Evolutionary conservation across 441 rosid genomes (phyloP).

Genomic region (Jatropha multifida): DNA sequence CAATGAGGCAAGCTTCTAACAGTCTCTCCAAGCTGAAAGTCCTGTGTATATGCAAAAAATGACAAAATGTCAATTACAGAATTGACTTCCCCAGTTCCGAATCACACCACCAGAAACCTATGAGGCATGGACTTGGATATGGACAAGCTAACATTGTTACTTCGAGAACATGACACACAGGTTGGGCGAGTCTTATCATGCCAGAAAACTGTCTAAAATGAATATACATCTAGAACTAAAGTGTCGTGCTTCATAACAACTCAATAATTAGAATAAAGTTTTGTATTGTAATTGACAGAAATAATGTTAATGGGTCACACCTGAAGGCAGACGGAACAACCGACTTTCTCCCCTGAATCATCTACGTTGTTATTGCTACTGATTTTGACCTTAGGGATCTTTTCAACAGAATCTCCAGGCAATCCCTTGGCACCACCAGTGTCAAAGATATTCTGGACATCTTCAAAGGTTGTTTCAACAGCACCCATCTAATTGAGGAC

Average conservation of each 20-base stretch:
- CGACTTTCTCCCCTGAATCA: constrained; percentile 66
- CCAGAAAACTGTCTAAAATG: not conserved
- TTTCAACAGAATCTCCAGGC: constrained; percentile 69
- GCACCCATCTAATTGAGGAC: constrained; percentile 73
- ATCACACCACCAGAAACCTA: not conserved
- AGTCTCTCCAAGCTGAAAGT: constrained; percentile 87
- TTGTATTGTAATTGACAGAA: not conserved
- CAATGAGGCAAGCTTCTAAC: constrained; percentile 90
- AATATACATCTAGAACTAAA: too few relatives aligned
- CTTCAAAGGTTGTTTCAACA: constrained; percentile 65
- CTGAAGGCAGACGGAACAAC: constrained; percentile 97
- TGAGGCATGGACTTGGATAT: too few relatives aligned
- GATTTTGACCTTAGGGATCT: constrained; percentile 80
- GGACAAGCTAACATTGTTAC: too few relatives aligned
- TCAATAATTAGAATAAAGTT: not conserved
- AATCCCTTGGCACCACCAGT: constrained; percentile 77
- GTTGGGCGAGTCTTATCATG: too few relatives aligned
- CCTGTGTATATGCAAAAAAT: constrained; percentile 59
- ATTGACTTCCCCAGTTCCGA: not conserved
- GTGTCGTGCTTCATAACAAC: not conserved
- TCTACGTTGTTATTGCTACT: constrained; percentile 55
- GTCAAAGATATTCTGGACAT: constrained; percentile 74
- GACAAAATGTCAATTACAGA: constrained; percentile 4
- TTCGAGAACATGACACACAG: too few relatives aligned
- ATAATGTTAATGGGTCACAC: constrained; percentile 25